Evolutionary conservation across 208 protist species (phyloP), one percentile per base, ranked within the genome.

Genomic region (Acanthamoeba lenticulata): DNA sequence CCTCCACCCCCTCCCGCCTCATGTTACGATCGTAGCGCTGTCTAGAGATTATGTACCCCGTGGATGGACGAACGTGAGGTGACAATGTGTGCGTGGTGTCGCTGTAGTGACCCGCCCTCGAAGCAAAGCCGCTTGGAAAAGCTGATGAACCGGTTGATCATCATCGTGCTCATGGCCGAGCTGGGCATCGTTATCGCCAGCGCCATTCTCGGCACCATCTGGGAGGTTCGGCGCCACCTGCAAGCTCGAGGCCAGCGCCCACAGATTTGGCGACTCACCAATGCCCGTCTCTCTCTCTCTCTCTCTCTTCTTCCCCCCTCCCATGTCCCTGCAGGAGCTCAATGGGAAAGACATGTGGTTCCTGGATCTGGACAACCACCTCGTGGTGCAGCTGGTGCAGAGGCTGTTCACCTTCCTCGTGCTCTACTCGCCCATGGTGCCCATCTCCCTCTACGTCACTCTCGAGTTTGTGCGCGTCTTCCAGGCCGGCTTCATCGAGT

Each of bases 41-140:
- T n/a, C n/a, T n/a, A n/a, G n/a, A n/a, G n/a, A n/a, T n/a, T n/a
- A n/a, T n/a, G n/a, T n/a, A n/a, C n/a, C n/a, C n/a, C n/a, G n/a
- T n/a, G n/a, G n/a, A n/a, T n/a, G n/a, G n/a, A n/a, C n/a, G n/a
- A n/a, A n/a, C n/a, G n/a, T n/a, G n/a, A n/a, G n/a, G n/a, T n/a
- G n/a, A n/a, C n/a, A n/a, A n/a, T n/a, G n/a, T n/a, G n/a, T n/a
- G n/a, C n/a, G n/a, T n/a, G n/a, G n/a, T n/a, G n/a, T n/a, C n/a
- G n/a, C n/a, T n/a, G n/a, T n/a, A 93, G 88, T 13, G 95, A 95
- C 69, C 88, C 95, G 34, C 95, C 95, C 55, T 94, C 93, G 2
- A 97, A 97, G 69, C 74, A 81, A 15, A 93, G 52, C 24, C 94
- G 95, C 36, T 32, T 97, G 32, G 96, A 97, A 17, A 89, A 93